phyloP scores from a whole-genome alignment of 2,329 filamentous ascomycete genomes.

The Aspergillus sp. region DNA sequence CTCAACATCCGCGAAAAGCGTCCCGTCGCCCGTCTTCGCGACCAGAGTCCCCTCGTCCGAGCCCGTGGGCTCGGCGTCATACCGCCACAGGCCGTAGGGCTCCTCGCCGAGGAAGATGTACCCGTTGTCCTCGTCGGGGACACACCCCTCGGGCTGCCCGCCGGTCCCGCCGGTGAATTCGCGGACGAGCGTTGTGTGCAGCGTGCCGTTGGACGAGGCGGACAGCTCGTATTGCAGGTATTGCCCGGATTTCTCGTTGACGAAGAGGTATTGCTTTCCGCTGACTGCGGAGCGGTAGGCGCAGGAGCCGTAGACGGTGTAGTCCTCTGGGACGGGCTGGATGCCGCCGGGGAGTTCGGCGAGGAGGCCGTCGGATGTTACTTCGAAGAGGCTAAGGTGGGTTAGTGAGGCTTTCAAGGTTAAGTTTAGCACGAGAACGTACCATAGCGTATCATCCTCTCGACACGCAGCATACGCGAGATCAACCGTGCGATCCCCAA shows the following conservation, averaged over 20 bases:
- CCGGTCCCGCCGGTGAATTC: conserved; percentile 3
- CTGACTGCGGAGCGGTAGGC: conserved; percentile 4
- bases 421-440: neutral
- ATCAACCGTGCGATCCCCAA: conserved; percentile 2
- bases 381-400: conserved; percentile 8
- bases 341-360: neutral
- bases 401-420: no score
- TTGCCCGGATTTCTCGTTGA: conserved; percentile 5
- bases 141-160: conserved; percentile 13
- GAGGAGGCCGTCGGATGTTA: conserved; percentile 5
- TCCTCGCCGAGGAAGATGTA: conserved; percentile 15
- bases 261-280: conserved; percentile 15
- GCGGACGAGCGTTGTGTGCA: conserved; percentile 9
- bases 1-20: conserved; percentile 10
- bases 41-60: neutral
- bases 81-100: conserved; percentile 10
- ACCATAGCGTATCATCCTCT: conserved; percentile 17
- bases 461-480: conserved; percentile 14
- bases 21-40: conserved; percentile 5
- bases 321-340: conserved; percentile 6
- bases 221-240: conserved; percentile 13
- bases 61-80: conserved; percentile 13
- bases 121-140: conserved; percentile 10
- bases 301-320: conserved; percentile 17
- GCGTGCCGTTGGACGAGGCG: neutral